Evolutionary conservation across 768 basidiomycete species (phyloP).

Genomic region (Auriscalpium vulgare): DNA sequence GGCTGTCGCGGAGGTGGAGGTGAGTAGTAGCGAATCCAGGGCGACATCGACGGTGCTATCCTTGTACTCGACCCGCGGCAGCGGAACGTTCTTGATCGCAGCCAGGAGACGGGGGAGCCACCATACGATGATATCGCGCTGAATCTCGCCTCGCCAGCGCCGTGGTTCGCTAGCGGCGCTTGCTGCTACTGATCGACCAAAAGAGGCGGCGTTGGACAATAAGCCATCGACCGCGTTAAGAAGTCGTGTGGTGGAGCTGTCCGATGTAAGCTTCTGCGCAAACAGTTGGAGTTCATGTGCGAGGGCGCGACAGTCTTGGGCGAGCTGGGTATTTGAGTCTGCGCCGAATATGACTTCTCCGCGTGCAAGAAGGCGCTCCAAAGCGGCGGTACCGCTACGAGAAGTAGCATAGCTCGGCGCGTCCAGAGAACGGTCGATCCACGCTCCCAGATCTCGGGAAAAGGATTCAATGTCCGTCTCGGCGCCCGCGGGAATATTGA

Average conservation of each 20-base stretch:
- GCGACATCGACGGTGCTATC: conserved; percentile 13
- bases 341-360: conserved; percentile 7
- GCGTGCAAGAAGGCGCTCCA: conserved; percentile 15
- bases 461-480: neutral
- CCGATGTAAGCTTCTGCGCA: conserved; percentile 8
- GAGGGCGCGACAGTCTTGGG: conserved; percentile 8
- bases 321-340: conserved; percentile 2
- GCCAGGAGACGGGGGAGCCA: conserved; percentile 19
- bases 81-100: conserved; percentile 16
- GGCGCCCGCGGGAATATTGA: neutral
- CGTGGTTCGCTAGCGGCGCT: conserved; percentile 1
- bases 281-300: conserved; percentile 13
- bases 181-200: neutral
- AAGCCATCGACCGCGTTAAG: conserved; percentile 11
- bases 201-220: neutral
- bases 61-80: conserved; percentile 23
- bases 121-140: conserved; percentile 14
- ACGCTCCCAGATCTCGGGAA: conserved; percentile 9
- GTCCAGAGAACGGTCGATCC: conserved; percentile 16
- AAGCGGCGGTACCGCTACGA: neutral
- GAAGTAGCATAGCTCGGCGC: conserved; percentile 14
- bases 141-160: conserved; percentile 6
- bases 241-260: conserved; percentile 14
- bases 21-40: conserved; percentile 18
- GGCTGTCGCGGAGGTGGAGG: conserved; percentile 4